Conservation (phyloP, 2,329 filamentous ascomycete species). For the Phyllosticta citribraziliensis region DNA sequence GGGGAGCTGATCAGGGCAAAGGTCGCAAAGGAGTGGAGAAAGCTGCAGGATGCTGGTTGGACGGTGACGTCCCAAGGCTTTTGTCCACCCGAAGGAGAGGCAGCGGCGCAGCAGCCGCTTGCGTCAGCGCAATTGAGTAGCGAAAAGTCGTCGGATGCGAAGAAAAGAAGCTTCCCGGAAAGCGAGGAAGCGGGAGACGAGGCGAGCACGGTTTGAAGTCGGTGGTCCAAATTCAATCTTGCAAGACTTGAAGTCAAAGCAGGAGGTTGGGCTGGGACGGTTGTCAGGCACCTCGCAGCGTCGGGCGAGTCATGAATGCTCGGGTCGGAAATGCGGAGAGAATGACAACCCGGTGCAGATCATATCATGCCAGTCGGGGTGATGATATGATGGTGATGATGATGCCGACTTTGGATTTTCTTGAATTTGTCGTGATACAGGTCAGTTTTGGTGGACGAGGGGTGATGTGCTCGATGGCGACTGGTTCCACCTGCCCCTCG, state of each 20-base stretch:
- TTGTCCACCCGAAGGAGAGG: not conserved
- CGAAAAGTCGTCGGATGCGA: not conserved
- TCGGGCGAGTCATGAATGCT: not conserved
- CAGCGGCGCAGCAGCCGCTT: not conserved
- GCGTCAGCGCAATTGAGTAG: not conserved
- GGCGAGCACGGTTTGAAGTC: not conserved
- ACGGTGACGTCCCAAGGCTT: conserved; percentile 20
- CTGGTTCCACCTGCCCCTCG: too few species aligned
- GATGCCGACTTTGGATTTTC: not conserved
- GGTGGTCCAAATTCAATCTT: not conserved
- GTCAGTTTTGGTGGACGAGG: too few species aligned
- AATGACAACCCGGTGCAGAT: not conserved
- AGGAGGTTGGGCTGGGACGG: not conserved
- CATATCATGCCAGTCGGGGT: not conserved
- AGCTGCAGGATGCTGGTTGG: conserved; percentile 60
- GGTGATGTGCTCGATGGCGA: too few species aligned
- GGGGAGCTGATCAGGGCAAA: conserved; percentile 73
- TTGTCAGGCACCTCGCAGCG: not conserved
- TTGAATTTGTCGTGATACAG: not conserved
- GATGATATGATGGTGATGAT: too few species aligned
- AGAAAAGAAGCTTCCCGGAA: not conserved
- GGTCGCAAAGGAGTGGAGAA: conserved; percentile 60
- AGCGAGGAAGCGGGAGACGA: not conserved
- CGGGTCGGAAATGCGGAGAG: not conserved
- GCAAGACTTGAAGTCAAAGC: not conserved